These are phyloP conservation scores for Erodium maritimum DNA, from an alignment of 345 rosid species.

Conservation along the genomic window DNA sequence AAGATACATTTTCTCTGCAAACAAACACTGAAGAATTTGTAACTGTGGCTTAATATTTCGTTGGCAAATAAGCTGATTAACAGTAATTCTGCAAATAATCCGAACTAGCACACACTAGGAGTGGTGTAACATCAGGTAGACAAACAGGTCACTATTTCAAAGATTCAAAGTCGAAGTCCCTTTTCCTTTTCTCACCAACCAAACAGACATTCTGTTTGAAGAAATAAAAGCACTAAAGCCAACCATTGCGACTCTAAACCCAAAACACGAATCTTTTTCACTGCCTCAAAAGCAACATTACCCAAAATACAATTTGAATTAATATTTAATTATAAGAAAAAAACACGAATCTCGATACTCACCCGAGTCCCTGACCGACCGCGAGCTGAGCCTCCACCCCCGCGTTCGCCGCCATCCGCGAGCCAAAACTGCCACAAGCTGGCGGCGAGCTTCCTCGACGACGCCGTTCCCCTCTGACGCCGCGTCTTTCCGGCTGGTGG, in stretches of 20 bases:
- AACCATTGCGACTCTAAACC: neutral
- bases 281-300: constrained; percentile 4
- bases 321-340: neutral
- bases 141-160: neutral
- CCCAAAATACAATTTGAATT: constrained; percentile 3
- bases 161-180: neutral
- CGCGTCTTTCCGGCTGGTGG: constrained; percentile 22
- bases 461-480: constrained; percentile 19
- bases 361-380: constrained; percentile 52
- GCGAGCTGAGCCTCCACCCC: constrained; percentile 27
- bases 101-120: neutral
- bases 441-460: constrained; percentile 86
- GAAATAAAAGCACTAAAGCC: neutral
- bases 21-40: neutral
- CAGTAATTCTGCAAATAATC: neutral
- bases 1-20: neutral
- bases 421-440: constrained; percentile 79
- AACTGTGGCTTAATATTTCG: neutral
- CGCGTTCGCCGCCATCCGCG: constrained; percentile 17
- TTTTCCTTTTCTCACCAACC: neutral
- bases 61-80: no score
- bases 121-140: neutral
- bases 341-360: neutral
- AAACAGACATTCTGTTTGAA: neutral
- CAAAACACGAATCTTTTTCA: neutral